Base-by-base conservation (phyloP, 805 yeast species). In the Lachancea nothofagi region DNA sequence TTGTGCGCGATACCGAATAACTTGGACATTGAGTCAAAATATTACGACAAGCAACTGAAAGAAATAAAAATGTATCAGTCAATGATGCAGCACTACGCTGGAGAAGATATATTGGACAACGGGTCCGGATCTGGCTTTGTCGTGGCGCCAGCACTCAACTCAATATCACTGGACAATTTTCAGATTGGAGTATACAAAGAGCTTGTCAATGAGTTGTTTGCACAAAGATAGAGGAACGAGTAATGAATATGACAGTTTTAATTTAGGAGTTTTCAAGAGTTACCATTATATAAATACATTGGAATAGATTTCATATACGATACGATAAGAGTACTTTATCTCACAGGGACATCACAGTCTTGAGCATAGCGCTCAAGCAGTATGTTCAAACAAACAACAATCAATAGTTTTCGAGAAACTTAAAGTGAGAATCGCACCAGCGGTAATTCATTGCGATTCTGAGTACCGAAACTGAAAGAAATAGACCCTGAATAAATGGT, bases 1-100 rank as follows among this genome's bases (percentile, higher is more conserved):
- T 65, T 84, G 61, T 81, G 89, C 68, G 89, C 93, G 0, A 83
- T 82, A 20, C 53, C 66, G 61, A 61, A 60, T 33, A 59, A 60
- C 42, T 36, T 61, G 32, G 49, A 49, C 1, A 58, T 61, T 32
- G 61, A 58, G 32, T 36, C 48, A 9, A 58, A 58, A 39, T 57
- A 57, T 31, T 59, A 61, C 40, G 55, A 58, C 39, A 40, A 45
- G n/a, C 51, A 57, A 15, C 55, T 51, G 25, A 53, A 51, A 28
- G 65, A 61, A 46, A 43, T 58, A 28, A 46, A 49, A 27, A 52
- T 61, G 59, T 60, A 60, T 41, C 57, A 57, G 36, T 54, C 55
- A 17, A 59, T 61, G 63, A 57, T 59, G 59, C 52, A 55, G 40
- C 56, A 57, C 38, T 53, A 49, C 38, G 41, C 51, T 6, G 39